These are phyloP conservation scores for Erigeron canadensis DNA, from an alignment of 129 eudicot genomes.

Conservation along the genomic window DNA sequence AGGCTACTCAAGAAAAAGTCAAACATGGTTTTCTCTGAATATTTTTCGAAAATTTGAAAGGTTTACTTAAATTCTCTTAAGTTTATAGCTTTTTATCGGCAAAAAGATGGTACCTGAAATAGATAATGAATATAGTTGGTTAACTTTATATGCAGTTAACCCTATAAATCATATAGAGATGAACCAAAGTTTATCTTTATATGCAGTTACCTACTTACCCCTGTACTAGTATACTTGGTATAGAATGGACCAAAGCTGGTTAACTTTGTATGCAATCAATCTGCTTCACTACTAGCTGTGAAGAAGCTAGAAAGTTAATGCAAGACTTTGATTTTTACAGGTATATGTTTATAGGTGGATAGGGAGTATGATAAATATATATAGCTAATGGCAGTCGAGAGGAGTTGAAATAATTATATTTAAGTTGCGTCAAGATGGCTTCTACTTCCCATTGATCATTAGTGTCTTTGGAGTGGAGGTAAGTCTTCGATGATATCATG, in stretches of 20 bases:
- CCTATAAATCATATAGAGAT: no score
- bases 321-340: constrained; percentile 20
- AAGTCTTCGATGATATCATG: constrained; percentile 30
- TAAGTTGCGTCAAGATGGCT: constrained; percentile 28
- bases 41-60: no score
- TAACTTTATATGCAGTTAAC: no score
- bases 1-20: no score
- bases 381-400: constrained; percentile 35
- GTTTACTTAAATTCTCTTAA: no score
- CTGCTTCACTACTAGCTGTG: neutral
- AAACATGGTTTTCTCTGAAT: no score
- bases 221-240: neutral
- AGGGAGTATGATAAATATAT: constrained; percentile 25
- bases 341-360: constrained; percentile 37
- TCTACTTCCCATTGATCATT: constrained; percentile 15
- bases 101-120: no score
- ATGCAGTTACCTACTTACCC: no score
- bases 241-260: neutral
- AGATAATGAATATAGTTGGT: no score
- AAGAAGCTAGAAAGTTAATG: constrained; percentile 1
- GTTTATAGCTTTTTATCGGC: no score
- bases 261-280: neutral
- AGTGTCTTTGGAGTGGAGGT: constrained; percentile 21
- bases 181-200: no score
- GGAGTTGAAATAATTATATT: constrained; percentile 29